These are phyloP conservation scores for Backusella westeae DNA, from an alignment of 192 early-diverging fungal species.

Conservation along the genomic window DNA sequence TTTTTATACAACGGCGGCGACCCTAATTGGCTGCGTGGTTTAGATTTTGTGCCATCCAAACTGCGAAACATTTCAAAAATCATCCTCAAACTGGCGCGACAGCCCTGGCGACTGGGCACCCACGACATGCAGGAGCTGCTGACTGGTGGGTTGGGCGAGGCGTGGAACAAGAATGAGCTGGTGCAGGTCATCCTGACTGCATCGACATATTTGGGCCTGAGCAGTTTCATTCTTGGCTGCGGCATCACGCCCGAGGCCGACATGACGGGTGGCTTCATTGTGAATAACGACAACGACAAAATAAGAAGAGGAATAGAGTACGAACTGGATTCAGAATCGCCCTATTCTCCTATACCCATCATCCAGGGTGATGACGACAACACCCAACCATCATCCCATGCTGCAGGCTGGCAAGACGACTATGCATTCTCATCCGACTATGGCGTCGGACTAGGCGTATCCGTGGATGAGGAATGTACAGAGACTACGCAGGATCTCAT, in stretches of 20 bases:
- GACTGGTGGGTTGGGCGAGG: conserved; percentile 27
- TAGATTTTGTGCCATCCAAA: conserved; percentile 45
- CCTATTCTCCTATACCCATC: background rate
- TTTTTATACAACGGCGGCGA: conserved; percentile 53
- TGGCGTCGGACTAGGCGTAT: background rate
- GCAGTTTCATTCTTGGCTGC: conserved; percentile 50
- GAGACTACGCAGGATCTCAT: conserved; percentile 14
- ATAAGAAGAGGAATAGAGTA: conserved; percentile 31
- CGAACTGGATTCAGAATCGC: conserved; percentile 24
- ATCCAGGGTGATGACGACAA: background rate
- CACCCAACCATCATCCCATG: conserved; percentile 6
- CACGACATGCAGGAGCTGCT: conserved; percentile 42
- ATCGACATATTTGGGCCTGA: conserved; percentile 49
- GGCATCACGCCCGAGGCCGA: conserved; percentile 59
- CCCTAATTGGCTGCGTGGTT: conserved; percentile 48
- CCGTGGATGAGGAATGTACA: conserved; percentile 7
- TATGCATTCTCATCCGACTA: conserved; percentile 1
- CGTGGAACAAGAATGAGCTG: conserved; percentile 54
- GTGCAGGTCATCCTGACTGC: conserved; percentile 52
- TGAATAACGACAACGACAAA: background rate
- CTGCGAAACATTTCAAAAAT: conserved; percentile 46
- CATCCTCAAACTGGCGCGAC: conserved; percentile 46
- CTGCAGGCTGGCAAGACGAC: conserved; percentile 24
- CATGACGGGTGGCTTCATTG: conserved; percentile 46
- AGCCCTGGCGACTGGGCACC: conserved; percentile 50